These are phyloP conservation scores for Magnaporthiopsis poae DNA, from an alignment of 2,329 filamentous ascomycete species.

Conservation along the genomic window DNA sequence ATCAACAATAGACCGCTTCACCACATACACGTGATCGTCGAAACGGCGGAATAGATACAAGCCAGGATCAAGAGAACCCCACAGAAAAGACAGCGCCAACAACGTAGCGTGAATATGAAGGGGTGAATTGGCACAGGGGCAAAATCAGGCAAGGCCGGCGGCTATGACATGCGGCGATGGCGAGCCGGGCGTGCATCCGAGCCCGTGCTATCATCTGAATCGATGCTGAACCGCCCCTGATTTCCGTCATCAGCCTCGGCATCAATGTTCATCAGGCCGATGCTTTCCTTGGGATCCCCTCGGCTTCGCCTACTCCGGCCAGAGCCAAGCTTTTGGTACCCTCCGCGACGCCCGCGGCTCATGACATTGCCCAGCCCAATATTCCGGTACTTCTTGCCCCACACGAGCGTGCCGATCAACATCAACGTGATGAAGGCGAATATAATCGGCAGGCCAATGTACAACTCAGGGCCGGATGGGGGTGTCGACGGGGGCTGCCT, in stretches of 20 bases:
- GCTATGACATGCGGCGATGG: neutral
- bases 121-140: neutral
- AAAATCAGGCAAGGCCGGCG: neutral
- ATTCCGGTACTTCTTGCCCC: slow-evolving; percentile 40
- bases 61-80: neutral
- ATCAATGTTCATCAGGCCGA: neutral
- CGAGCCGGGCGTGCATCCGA: neutral
- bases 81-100: neutral
- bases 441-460: slow-evolving; percentile 43
- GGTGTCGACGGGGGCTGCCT: slow-evolving; percentile 21
- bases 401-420: slow-evolving; percentile 46
- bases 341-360: slow-evolving; percentile 27
- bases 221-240: neutral
- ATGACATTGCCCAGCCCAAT: slow-evolving; percentile 45
- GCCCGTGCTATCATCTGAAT: neutral
- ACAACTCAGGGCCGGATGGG: slow-evolving; percentile 32
- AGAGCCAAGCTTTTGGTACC: slow-evolving; percentile 23
- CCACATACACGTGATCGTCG: neutral
- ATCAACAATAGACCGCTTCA: neutral
- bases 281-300: neutral
- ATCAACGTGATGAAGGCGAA: slow-evolving; percentile 38
- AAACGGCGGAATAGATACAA: neutral
- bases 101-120: neutral
- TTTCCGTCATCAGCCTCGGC: neutral
- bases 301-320: neutral